Percentiles rank a stretch among this genome's conserved stretches.
Conservation (phyloP, 306 rosid species). For the Nissolia schottii region DNA sequence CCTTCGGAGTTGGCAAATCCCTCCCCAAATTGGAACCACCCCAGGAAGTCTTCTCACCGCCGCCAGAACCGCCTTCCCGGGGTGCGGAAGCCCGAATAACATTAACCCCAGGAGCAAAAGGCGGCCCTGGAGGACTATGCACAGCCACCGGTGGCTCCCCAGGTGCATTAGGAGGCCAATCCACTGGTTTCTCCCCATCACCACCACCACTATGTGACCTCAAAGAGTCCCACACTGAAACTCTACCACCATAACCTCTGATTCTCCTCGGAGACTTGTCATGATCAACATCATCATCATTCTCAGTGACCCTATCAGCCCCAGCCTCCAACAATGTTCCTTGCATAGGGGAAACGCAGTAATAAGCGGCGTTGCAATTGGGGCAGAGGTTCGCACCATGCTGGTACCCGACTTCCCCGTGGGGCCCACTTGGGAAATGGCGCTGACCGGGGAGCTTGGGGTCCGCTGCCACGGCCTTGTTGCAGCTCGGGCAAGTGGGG, state of each 20-base stretch:
- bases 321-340: slow-evolving; percentile 65
- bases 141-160: slow-evolving; percentile 47
- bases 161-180: slow-evolving; percentile 49
- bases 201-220: slow-evolving; percentile 33
- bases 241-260: slow-evolving; percentile 2
- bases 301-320: slow-evolving; percentile 32
- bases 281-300: neutral
- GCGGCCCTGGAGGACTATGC: slow-evolving; percentile 73
- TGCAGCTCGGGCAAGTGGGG: slow-evolving; percentile 63
- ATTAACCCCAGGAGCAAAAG: slow-evolving; percentile 53
- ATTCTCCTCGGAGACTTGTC: slow-evolving; percentile 14
- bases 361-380: slow-evolving; percentile 56
- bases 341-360: slow-evolving; percentile 51
- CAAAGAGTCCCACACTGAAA: slow-evolving; percentile 36
- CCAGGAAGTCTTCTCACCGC: slow-evolving; percentile 46
- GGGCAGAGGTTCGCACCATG: slow-evolving; percentile 64
- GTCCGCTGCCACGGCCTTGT: slow-evolving; percentile 56
- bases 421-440: slow-evolving; percentile 24
- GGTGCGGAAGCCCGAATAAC: slow-evolving; percentile 48
- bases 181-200: slow-evolving; percentile 47
- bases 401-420: neutral
- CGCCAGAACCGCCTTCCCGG: slow-evolving; percentile 12
- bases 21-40: slow-evolving; percentile 84
- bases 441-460: slow-evolving; percentile 41
- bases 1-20: slow-evolving; percentile 82